Base-by-base conservation (phyloP, 441 rosid genomes). In the Adansonia grandidieri region DNA sequence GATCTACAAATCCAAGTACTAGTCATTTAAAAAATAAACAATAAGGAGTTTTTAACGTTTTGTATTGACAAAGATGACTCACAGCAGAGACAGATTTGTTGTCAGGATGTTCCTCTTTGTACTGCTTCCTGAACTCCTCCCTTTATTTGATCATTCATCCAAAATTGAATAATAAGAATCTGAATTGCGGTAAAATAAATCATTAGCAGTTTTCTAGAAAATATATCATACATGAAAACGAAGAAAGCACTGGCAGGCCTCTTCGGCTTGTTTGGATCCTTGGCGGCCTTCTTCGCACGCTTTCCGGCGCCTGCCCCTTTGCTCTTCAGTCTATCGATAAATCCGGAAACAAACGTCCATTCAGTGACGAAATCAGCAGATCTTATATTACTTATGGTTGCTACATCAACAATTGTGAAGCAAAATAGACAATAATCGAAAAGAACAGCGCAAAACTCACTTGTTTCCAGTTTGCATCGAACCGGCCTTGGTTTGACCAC, bases 31-130 rank as follows among this genome's bases (percentile, higher is more conserved):
- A 58, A 57, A 9, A 22, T 14, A 51, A 44, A 62, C 22, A 5
- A 5, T 15, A 15, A 9, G 32, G 40, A 53, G 0, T 32, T 1
- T 13, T 19, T 28, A 2, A 3, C 2, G n/a, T 42, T 47, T 9
- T 1, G 15, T 1, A 17, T 19, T 9, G 24, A 15, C 28, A 15
- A 65, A 10, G 0, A 50, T 5, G 48, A 87, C 91, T 86, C 78
- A 94, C 97, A 77, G 85, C 88, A 48, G 96, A 89, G 11, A 93
- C 97, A 24, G 94, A 93, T 86, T 89, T 95, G 85, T 95, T 91
- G 71, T 86, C 81, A 67, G 98, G 98, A 84, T 94, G 85, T 70
- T 89, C 88, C 81, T 79, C 77, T 80, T 91, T 95, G 73, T 76
- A 95, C 82, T 83, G 86, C 54, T 78, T 78, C 85, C 97, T 87